Evolutionary conservation across 2,329 filamentous ascomycete species (phyloP), one percentile per base, ranked within the genome.

Genomic region (Anisogramma anomala): DNA sequence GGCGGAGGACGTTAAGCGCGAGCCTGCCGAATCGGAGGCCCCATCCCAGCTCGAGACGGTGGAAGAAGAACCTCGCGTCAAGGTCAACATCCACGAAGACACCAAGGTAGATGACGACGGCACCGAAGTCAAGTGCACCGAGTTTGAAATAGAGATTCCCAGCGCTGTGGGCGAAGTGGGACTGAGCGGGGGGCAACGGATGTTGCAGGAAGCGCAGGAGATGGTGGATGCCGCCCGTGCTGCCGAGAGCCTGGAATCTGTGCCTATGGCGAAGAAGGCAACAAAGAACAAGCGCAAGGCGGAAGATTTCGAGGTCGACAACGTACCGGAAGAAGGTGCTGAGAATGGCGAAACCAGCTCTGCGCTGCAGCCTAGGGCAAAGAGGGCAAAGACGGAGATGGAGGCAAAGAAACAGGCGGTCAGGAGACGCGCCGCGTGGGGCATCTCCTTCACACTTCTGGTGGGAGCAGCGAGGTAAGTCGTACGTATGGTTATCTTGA

Each of bases 391-490:
- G 69, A 82, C 86, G 1, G 83, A 91, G 58, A 74, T 83, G 33
- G 82, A 91, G 61, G 60, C 93, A 51, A 81, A 81, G 61, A 88
- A 86, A 65, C 82, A 93, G 64, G 83, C 79, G 55, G 85, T 95
- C 50, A 81, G 85, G 64, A 85, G 80, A 61, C 77, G 87, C 56
- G 86, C 91, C 34, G 67, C 94, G 47, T 72, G 94, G 48, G 89
- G 91, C 44, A 75, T 96, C 39, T 84, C 81, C 48, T 86, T 86
- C 43, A 91, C 85, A 34, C 72, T 95, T 58, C 85, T 84, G 43
- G 74, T 95, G 60, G 88, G 88, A 89, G 85, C 85, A 44, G 74
- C 95, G 60, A 88, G 88, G 91, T 96, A 75, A 67, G 87, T 82
- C 22, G 3, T 14, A 4, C 27, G 13, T 14, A 20, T 32, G 8